Base-by-base conservation (phyloP, 1,284 basidiomycete species). In the Hymenochaete sp. region DNA sequence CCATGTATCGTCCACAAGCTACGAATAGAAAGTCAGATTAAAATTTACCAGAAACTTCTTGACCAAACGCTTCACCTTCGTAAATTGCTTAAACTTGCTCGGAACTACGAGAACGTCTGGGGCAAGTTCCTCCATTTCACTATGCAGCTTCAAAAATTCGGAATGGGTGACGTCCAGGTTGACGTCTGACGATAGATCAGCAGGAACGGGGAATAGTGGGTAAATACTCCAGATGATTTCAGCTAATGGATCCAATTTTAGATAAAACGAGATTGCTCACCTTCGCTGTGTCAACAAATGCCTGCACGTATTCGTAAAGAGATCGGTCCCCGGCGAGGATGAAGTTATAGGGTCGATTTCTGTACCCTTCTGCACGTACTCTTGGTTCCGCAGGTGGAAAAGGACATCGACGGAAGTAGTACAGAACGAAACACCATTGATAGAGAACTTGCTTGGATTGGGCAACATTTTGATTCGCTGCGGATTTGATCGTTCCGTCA, bases 71-170 rank as follows among this genome's bases (percentile, higher is more conserved):
- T 40, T 24, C 26, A 87, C 90, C 73, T 90, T 92, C 10, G 77
- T 72, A 57, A 93, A 93, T 24, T 91, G 82, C 61, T 86, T 91
- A 37, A 95, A 66, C 44, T 81, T 74, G 60, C 88, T 92, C 0
- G 93, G 90, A 1, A 92, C 59, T 41, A 98, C 74, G 31, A 98
- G 67, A 2, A 97, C 69, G 59, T 95, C 89, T 0, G 93, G 93
- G 0, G 78, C 72, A 51, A 58, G 63, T 22, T 70, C 67, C 3
- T 58, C 64, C 7, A 67, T 67, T 11, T 66, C 51, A 13, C 53
- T 61, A 27, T 68, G 64, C 4, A 82, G 58, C 22, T 61, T 67
- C 14, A 82, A 62, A 5, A 65, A 65, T 9, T 73, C 70, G 13
- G 67, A 71, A 62, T 95, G 92, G 16, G 83, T 81, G 11, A 93